phyloP scores from a whole-genome alignment of 495 filamentous ascomycete genomes.

The Ascodesmis nigricans region DNA sequence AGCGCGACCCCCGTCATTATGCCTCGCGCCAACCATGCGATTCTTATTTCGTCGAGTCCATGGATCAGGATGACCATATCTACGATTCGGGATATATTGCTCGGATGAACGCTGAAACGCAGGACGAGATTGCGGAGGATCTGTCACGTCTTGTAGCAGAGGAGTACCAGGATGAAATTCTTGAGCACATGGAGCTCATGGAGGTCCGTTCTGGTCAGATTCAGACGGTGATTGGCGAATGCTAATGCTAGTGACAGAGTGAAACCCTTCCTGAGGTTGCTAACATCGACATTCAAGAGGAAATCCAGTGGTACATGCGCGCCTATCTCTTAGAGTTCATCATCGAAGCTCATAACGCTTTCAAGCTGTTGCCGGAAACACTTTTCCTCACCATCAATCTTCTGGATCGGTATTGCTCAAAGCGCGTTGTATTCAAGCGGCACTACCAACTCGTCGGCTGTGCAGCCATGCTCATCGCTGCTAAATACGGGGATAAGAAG shows the following conservation, averaged over 20 bases:
- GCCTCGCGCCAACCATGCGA: conserved; percentile 35
- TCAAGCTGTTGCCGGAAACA: conserved; percentile 81
- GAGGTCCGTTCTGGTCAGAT: conserved; percentile 33
- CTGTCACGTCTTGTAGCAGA: conserved; percentile 60
- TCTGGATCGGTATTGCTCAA: conserved; percentile 91
- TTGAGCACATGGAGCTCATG: conserved; percentile 87
- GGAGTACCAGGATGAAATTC: conserved; percentile 80
- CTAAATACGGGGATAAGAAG: conserved; percentile 98
- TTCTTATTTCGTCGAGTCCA: conserved; percentile 68
- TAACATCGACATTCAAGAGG: conserved; percentile 93
- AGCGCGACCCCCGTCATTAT: conserved; percentile 31
- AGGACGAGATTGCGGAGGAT: conserved; percentile 48
- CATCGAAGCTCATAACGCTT: conserved; percentile 87
- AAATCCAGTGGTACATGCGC: conserved; percentile 99
- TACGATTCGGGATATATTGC: conserved; percentile 21
- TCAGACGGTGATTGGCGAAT: conserved; percentile 12
- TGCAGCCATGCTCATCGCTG: conserved; percentile 82
- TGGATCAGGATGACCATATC: conserved; percentile 19
- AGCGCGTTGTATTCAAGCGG: conserved; percentile 94
- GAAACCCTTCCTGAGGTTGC: conserved; percentile 87
- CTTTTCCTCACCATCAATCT: conserved; percentile 92
- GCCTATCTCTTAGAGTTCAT: conserved; percentile 97
- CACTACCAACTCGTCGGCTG: conserved; percentile 98
- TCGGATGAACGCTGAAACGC: conserved; percentile 20
- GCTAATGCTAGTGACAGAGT: no score